Percentiles rank a stretch among this genome's conserved stretches.
Conservation (phyloP, 2,329 filamentous ascomycete genomes). For the Tolypocladium endophyticum region DNA sequence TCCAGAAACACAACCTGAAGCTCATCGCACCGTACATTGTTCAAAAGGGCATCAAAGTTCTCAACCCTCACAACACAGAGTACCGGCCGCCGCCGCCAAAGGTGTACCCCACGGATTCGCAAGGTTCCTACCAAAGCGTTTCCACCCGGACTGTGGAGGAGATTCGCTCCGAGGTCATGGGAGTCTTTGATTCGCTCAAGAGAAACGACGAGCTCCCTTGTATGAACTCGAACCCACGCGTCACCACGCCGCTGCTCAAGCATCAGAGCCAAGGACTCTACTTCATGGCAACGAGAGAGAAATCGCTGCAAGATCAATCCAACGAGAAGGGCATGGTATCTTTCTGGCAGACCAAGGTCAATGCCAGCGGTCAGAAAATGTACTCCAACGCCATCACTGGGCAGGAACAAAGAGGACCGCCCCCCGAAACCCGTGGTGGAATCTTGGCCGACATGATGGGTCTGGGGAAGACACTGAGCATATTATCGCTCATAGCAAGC, state of each 20-base stretch:
- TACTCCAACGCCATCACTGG: constrained; percentile 85
- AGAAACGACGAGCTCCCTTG: constrained; percentile 66
- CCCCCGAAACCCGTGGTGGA: constrained; percentile 59
- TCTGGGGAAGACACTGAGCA: constrained; percentile 76
- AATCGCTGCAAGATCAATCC: constrained; percentile 46
- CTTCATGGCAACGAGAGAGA: constrained; percentile 77
- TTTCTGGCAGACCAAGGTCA: constrained; percentile 60
- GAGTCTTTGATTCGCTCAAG: constrained; percentile 77
- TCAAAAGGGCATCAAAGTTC: constrained; percentile 57
- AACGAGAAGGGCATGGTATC: constrained; percentile 55
- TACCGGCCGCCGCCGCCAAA: constrained; percentile 29
- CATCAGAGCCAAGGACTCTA: constrained; percentile 87
- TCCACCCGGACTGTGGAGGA: constrained; percentile 66
- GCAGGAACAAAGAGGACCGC: constrained; percentile 46
- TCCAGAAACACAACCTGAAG: constrained; percentile 54
- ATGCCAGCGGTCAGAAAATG: constrained; percentile 38
- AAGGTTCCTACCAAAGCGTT: constrained; percentile 15
- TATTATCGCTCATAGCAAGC: constrained; percentile 64
- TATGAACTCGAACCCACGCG: constrained; percentile 51
- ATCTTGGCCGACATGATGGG: constrained; percentile 84
- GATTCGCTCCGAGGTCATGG: constrained; percentile 72
- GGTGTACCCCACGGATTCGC: constrained; percentile 19
- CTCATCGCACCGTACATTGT: constrained; percentile 56
- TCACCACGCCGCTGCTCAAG: constrained; percentile 60
- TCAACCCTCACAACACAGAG: constrained; percentile 62